Percentiles rank a stretch among this genome's conserved stretches.
These are phyloP conservation scores for Aspergillus bridgeri DNA, from an alignment of 495 filamentous ascomycete genomes.

Conservation along the genomic window DNA sequence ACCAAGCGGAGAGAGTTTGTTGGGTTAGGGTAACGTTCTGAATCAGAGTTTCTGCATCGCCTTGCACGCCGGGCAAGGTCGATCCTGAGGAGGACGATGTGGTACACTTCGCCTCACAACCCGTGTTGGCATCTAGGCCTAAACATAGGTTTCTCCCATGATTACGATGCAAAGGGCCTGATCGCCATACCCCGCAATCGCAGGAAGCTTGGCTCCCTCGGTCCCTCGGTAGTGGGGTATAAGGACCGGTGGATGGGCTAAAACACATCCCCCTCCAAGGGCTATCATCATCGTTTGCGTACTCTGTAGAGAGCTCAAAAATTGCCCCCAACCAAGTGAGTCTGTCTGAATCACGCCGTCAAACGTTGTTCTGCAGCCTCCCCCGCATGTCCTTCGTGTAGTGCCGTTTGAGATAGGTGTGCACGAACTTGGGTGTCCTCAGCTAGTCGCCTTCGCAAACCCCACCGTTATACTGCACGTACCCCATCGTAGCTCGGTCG, in stretches of 20 bases:
- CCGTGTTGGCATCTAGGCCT: too few species aligned
- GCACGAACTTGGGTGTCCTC: slow-evolving; percentile 23
- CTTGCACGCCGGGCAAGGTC: background rate
- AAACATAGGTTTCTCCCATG: too few species aligned
- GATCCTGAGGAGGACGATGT: background rate
- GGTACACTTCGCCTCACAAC: background rate
- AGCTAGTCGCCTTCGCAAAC: slow-evolving; percentile 29
- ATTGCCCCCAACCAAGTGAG: background rate
- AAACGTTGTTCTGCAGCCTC: slow-evolving; percentile 14
- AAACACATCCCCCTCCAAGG: background rate
- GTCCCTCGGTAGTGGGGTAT: slow-evolving; percentile 10
- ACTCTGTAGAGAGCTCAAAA: background rate
- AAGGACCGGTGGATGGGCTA: background rate
- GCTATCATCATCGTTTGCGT: background rate
- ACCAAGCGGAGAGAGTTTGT: background rate
- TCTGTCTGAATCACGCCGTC: slow-evolving; percentile 1
- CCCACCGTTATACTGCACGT: slow-evolving; percentile 19
- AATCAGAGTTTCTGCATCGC: background rate
- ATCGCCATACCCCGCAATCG: slow-evolving; percentile 3
- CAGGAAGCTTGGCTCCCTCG: slow-evolving; percentile 8
- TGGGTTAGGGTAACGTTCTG: background rate
- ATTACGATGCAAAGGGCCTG: background rate
- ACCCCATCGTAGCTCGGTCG: slow-evolving; percentile 9
- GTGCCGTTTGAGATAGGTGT: slow-evolving; percentile 33
- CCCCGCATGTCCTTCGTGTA: slow-evolving; percentile 41